A percentile compares a stretch with the other conserved stretches of the same genome.
These are phyloP conservation scores for Larix kaempferi DNA, from an alignment of 75 land plant species.

Conservation along the genomic window DNA sequence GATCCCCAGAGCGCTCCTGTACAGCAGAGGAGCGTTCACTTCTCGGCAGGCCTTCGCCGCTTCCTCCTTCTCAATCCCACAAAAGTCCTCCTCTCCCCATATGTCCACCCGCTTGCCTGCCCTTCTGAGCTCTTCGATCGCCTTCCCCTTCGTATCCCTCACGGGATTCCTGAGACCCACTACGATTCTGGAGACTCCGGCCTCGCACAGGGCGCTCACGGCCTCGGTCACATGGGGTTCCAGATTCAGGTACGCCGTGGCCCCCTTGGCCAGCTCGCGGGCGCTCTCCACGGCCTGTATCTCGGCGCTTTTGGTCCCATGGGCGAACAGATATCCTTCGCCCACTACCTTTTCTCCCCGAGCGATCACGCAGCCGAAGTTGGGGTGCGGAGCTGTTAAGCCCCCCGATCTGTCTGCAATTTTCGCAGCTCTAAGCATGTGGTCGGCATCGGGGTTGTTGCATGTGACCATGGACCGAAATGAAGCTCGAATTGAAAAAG, in stretches of 20 bases:
- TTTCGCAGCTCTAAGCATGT: conserved; percentile 27
- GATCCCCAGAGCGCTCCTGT: conserved; percentile 23
- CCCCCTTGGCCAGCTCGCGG: conserved; percentile 24
- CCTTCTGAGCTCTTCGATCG: conserved; percentile 17
- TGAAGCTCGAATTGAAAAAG: neutral
- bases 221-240: conserved; percentile 25
- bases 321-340: conserved; percentile 35
- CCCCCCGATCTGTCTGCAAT: conserved; percentile 33
- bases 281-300: conserved; percentile 38
- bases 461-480: neutral
- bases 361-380: conserved; percentile 37
- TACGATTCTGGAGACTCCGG: conserved; percentile 32
- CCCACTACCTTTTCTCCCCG: conserved; percentile 29
- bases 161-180: conserved; percentile 34
- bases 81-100: conserved; percentile 16
- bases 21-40: conserved; percentile 40
- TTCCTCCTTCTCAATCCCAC: conserved; percentile 6
- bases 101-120: conserved; percentile 24
- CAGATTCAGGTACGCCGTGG: conserved; percentile 46
- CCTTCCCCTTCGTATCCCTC: conserved; percentile 28
- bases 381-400: conserved; percentile 34
- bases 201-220: conserved; percentile 13
- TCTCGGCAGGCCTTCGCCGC: conserved; percentile 35
- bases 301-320: conserved; percentile 35
- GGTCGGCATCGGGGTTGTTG: conserved; percentile 8